Conservation (phyloP, 306 rosid species). For the Quercus variabilis region DNA sequence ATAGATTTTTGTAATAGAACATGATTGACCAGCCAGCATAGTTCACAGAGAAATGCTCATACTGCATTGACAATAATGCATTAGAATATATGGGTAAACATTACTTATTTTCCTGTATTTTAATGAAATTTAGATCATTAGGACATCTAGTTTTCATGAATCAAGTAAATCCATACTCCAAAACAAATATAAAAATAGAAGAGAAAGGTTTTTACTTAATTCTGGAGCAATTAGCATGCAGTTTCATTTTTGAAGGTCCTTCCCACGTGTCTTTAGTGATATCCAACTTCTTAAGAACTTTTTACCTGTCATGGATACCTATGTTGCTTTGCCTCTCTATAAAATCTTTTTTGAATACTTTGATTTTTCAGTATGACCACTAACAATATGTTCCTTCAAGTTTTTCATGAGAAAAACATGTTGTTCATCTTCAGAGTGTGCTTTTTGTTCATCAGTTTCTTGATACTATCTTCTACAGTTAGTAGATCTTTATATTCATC, state of each 20-base stretch:
- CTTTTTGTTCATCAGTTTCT: background rate
- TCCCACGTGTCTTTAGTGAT: background rate
- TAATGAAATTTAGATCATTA: background rate
- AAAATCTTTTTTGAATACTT: background rate
- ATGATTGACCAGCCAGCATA: background rate
- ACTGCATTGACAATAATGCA: background rate
- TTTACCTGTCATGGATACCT: background rate
- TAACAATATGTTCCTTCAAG: background rate
- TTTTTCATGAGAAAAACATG: background rate
- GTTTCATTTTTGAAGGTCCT: background rate
- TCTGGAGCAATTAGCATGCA: background rate
- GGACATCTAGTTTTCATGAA: background rate
- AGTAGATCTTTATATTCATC: background rate
- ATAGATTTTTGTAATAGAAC: background rate
- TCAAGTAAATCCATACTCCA: background rate
- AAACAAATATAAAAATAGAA: background rate
- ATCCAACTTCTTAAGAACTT: background rate
- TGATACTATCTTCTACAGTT: background rate
- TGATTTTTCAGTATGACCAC: background rate
- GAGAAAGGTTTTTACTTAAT: background rate
- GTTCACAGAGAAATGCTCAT: background rate
- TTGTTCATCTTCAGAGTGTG: background rate
- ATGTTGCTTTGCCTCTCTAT: background rate
- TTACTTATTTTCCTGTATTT: background rate
- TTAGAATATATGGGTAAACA: background rate